Percentiles rank a stretch among this genome's conserved stretches.
phyloP scores from a whole-genome alignment of 176 grass and related monocot species.

The Areca catechu region DNA sequence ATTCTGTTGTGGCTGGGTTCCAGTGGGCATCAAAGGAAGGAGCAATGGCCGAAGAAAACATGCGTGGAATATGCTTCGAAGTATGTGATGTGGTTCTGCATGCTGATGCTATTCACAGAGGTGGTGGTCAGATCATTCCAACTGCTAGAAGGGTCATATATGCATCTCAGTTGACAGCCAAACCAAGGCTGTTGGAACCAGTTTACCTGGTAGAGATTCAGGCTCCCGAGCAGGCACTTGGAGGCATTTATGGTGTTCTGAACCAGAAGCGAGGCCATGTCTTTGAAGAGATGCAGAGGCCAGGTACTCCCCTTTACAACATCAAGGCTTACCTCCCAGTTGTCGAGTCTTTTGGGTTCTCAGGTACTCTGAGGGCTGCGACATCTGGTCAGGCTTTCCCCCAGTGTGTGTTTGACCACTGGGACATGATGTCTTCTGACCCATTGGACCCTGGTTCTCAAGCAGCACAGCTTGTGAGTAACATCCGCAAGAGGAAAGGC shows the following conservation, averaged over 20 bases:
- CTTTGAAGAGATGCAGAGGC: conserved; percentile 71
- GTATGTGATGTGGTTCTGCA: conserved; percentile 86
- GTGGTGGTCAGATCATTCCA: conserved; percentile 78
- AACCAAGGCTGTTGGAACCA: conserved; percentile 67
- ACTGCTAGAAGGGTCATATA: conserved; percentile 70
- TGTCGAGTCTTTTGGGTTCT: conserved; percentile 47
- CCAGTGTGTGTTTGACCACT: conserved; percentile 58
- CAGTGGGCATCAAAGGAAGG: conserved; percentile 88
- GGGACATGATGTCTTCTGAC: conserved; percentile 60
- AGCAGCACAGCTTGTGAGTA: conserved; percentile 25
- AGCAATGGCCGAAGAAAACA: conserved; percentile 67
- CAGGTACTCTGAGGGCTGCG: conserved; percentile 29
- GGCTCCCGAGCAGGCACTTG: conserved; percentile 59
- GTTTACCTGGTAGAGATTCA: conserved; percentile 76
- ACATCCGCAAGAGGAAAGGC: conserved; percentile 48
- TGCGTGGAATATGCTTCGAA: conserved; percentile 78
- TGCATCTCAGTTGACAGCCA: conserved; percentile 54
- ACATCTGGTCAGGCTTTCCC: conserved; percentile 64
- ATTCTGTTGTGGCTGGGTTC: conserved; percentile 81
- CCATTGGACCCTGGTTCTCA: conserved; percentile 37
- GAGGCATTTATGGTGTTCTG: conserved; percentile 67
- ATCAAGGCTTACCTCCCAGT: conserved; percentile 80
- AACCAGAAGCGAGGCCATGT: conserved; percentile 75
- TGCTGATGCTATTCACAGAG: conserved; percentile 82
- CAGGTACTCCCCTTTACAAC: conserved; percentile 68